A percentile compares a stretch with the other conserved stretches of the same genome.
Evolutionary conservation across 352 stramenopile genomes (phyloP).

Genomic region (Pythium sukuiense): DNA sequence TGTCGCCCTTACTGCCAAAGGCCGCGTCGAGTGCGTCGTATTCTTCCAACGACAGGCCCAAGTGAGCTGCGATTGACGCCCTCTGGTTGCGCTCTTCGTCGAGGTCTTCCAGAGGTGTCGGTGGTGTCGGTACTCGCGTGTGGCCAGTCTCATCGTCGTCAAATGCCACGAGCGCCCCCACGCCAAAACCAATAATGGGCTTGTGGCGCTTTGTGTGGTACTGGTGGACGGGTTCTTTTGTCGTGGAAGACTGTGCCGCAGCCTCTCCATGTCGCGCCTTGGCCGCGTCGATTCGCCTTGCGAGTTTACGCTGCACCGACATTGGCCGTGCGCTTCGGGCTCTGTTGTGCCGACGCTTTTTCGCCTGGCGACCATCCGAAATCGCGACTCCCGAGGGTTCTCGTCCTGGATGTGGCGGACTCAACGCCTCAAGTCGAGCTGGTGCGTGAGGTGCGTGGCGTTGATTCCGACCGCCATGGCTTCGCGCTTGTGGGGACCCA

Average conservation of each 20-base stretch:
- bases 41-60: slow-evolving; percentile 67
- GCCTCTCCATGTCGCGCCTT: slow-evolving; percentile 30
- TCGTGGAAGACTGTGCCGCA: slow-evolving; percentile 19
- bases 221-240: not conserved
- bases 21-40: slow-evolving; percentile 66
- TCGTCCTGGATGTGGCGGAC: slow-evolving; percentile 2
- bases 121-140: slow-evolving; percentile 3
- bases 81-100: slow-evolving; percentile 58
- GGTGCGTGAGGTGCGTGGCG: slow-evolving; percentile 19
- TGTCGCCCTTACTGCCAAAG: slow-evolving; percentile 33
- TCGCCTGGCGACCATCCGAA: not conserved
- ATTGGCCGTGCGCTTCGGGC: slow-evolving; percentile 21
- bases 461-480: slow-evolving; percentile 17
- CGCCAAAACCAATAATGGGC: not conserved
- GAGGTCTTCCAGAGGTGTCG: slow-evolving; percentile 35
- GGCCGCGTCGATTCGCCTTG: slow-evolving; percentile 40
- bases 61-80: slow-evolving; percentile 47
- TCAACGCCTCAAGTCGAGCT: slow-evolving; percentile 45
- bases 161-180: not conserved
- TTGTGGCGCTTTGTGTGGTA: slow-evolving; percentile 9
- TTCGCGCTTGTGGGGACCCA: slow-evolving; percentile 19
- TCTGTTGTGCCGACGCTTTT: slow-evolving; percentile 2
- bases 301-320: slow-evolving; percentile 42
- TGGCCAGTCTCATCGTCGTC: not conserved
- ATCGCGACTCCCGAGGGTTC: too few relatives aligned